Evolutionary conservation across 331 rosid genomes (phyloP), one percentile per base, ranked within the genome.

Genomic region (Saraca asoca): DNA sequence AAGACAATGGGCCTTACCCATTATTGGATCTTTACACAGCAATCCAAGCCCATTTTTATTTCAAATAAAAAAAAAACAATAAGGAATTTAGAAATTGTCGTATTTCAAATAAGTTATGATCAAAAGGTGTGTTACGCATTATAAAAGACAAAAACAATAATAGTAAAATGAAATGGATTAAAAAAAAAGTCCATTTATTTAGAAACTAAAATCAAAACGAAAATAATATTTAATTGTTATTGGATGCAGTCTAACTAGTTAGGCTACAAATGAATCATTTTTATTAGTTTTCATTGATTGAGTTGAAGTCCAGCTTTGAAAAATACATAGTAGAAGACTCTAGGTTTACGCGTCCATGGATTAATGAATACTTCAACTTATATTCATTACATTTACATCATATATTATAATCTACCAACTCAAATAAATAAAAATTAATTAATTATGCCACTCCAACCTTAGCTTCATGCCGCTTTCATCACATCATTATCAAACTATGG

Each of bases 381-480:
- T n/a, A n/a, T n/a, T n/a, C n/a, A n/a, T n/a, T n/a, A n/a, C n/a
- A n/a, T 5, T 45, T 45, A 24, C 42, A 38, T 16, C 29, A 2
- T 54, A 48, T 4, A 8, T 45, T 69, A 24, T 18, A 46, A 53
- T 72, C 54, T 61, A 71, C 71, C 79, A 58, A 76, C 75, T 67
- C 61, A 66, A 72, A 53, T 62, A 51, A 64, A 62, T 29, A 51
- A n/a, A 67, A 35, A 61, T 51, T 66, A 62, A 51, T 29, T 12
- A 61, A 38, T 33, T 52, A 59, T 69, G 44, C 64, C 64, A 24
- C 64, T 16, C 20, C 20, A 45, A 55, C 76, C 74, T 75, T 69
- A 72, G 79, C 80, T 77, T 80, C 82, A 77, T 49, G 69, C 75
- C 78, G 72, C 69, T 78, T 70, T 39, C 70, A 43, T 52, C n/a